These are phyloP conservation scores for Psilocybe azurescens DNA, from an alignment of 768 basidiomycete genomes.

Conservation along the genomic window DNA sequence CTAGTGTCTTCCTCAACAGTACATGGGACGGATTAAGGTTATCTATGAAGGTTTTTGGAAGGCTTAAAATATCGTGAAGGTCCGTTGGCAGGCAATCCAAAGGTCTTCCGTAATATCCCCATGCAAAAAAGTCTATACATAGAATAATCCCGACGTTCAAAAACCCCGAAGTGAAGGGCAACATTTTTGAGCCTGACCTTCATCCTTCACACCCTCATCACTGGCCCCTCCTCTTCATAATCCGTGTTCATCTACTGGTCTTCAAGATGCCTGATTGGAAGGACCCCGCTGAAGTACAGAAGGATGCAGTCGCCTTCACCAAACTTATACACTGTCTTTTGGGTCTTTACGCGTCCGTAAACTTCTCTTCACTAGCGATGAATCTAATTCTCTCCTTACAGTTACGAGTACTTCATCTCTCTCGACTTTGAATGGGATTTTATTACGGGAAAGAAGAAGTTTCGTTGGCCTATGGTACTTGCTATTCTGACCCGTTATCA, in stretches of 20 bases:
- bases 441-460: slow-evolving; percentile 57
- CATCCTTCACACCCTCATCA: background rate
- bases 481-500: background rate
- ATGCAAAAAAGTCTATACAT: slow-evolving; percentile 4
- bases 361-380: background rate
- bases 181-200: background rate
- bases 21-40: background rate
- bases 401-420: slow-evolving; percentile 70
- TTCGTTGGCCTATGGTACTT: slow-evolving; percentile 72
- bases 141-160: slow-evolving; percentile 7
- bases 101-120: slow-evolving; percentile 1
- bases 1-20: background rate
- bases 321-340: slow-evolving; percentile 64
- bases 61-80: slow-evolving; percentile 3
- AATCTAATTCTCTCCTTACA: slow-evolving; percentile 21
- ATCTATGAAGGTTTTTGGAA: background rate
- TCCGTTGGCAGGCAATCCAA: slow-evolving; percentile 6
- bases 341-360: slow-evolving; percentile 57
- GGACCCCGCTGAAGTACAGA: slow-evolving; percentile 48
- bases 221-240: background rate
- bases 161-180: background rate
- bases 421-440: slow-evolving; percentile 69
- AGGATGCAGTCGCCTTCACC: slow-evolving; percentile 48
- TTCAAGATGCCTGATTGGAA: slow-evolving; percentile 59
- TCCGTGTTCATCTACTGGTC: background rate